A percentile compares a stretch with the other conserved stretches of the same genome.
phyloP scores from a whole-genome alignment of 2,329 filamentous ascomycete genomes.

The Phialophora chinensis region DNA sequence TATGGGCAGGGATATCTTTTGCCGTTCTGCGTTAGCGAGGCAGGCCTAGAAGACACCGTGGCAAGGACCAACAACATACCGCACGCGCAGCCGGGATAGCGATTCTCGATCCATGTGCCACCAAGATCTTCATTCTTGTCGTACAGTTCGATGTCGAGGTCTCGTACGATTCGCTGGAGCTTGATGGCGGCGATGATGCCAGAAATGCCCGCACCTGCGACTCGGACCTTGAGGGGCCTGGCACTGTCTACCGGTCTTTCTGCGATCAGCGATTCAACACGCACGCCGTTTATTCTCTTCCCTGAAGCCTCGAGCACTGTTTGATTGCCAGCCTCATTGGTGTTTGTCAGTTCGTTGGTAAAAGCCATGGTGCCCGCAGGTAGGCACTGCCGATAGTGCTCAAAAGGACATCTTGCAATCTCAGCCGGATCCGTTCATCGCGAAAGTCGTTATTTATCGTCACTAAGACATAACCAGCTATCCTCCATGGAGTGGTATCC shows the following conservation, averaged over 20 bases:
- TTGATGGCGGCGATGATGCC: conserved; percentile 48
- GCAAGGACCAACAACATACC: conserved; percentile 5
- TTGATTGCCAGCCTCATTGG: not conserved
- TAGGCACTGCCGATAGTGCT: not conserved
- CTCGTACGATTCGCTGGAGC: conserved; percentile 12
- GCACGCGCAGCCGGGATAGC: conserved; percentile 35
- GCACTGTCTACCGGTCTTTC: conserved; percentile 8
- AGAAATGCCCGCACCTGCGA: conserved; percentile 50
- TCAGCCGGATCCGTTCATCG: not conserved
- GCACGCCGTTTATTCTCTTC: not conserved
- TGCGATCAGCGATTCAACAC: not conserved
- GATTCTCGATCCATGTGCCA: conserved; percentile 43
- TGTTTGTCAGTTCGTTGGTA: not conserved
- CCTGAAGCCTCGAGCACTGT: not conserved
- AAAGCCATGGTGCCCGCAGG: not conserved
- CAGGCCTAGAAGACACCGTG: not conserved
- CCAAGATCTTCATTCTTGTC: conserved; percentile 42
- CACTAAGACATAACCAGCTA: not conserved
- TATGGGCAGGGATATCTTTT: conserved; percentile 10
- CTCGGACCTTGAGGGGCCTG: conserved; percentile 22
- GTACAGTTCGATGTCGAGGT: conserved; percentile 38
- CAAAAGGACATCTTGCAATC: not conserved
- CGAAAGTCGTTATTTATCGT: not conserved
- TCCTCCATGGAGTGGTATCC: not conserved
- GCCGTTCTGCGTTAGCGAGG: not conserved